phyloP scores from a whole-genome alignment of 345 rosid genomes.

The Salix koriyanagi region DNA sequence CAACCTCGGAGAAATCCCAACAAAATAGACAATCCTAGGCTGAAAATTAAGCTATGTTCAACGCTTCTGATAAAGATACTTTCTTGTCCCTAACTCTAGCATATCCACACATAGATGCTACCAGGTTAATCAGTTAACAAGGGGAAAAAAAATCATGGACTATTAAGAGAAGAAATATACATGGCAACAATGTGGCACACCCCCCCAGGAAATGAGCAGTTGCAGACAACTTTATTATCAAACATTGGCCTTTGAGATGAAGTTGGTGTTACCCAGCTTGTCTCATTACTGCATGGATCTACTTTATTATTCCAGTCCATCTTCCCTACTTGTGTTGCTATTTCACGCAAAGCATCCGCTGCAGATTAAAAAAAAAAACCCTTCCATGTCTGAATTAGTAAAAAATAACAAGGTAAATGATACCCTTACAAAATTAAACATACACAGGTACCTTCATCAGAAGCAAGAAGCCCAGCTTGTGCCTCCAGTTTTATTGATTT shows the following conservation, averaged over 20 bases:
- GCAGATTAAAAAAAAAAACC: background rate
- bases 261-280: conserved; percentile 5
- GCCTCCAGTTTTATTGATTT: background rate
- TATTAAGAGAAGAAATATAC: background rate
- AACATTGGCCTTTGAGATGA: background rate
- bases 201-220: background rate
- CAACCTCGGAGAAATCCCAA: background rate
- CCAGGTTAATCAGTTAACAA: background rate
- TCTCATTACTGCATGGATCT: background rate
- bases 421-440: background rate
- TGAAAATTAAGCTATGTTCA: background rate
- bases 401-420: background rate
- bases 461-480: background rate
- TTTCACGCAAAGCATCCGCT: background rate
- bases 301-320: conserved; percentile 4
- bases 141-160: background rate
- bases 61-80: background rate
- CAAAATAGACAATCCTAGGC: background rate
- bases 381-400: background rate
- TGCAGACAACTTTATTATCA: background rate
- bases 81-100: too few relatives aligned
- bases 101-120: background rate
- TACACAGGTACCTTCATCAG: background rate
- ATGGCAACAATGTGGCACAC: conserved; percentile 7
- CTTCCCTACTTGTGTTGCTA: conserved; percentile 9